Evolutionary conservation across 257 asterid genomes (phyloP).

Genomic region (Solanum rostratum): DNA sequence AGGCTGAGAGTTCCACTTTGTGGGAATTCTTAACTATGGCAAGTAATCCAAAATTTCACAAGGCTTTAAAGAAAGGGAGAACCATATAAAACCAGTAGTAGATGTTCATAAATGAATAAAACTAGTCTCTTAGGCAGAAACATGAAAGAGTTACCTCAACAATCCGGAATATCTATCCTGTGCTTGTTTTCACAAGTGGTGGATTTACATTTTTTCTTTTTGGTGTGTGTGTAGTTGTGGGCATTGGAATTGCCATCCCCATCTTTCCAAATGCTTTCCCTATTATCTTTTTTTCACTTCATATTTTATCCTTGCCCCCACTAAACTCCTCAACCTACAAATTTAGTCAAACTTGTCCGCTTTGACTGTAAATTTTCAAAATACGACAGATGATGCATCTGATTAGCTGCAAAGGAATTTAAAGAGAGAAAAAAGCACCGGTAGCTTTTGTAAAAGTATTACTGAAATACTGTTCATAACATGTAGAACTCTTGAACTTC

Average conservation of each 20-base stretch:
- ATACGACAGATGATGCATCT: background rate
- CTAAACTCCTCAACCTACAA: background rate
- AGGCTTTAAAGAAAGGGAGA: background rate
- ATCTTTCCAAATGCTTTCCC: background rate
- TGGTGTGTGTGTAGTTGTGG: background rate
- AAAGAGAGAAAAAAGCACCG: background rate
- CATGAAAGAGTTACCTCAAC: background rate
- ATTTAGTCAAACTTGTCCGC: background rate
- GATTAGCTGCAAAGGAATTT: background rate
- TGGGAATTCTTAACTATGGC: background rate
- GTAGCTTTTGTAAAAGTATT: background rate
- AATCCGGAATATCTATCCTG: background rate
- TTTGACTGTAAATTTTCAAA: background rate
- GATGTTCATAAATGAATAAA: background rate
- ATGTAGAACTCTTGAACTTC: background rate
- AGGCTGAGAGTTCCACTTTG: background rate
- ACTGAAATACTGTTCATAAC: background rate
- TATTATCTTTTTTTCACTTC: background rate
- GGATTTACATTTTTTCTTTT: background rate
- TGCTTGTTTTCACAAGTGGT: background rate
- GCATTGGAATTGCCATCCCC: background rate
- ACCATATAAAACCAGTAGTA: background rate
- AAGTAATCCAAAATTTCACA: background rate
- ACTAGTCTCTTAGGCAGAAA: background rate
- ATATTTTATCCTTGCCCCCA: background rate